Base-by-base conservation (phyloP, 345 rosid genomes). In the Dipteronia sinensis region DNA sequence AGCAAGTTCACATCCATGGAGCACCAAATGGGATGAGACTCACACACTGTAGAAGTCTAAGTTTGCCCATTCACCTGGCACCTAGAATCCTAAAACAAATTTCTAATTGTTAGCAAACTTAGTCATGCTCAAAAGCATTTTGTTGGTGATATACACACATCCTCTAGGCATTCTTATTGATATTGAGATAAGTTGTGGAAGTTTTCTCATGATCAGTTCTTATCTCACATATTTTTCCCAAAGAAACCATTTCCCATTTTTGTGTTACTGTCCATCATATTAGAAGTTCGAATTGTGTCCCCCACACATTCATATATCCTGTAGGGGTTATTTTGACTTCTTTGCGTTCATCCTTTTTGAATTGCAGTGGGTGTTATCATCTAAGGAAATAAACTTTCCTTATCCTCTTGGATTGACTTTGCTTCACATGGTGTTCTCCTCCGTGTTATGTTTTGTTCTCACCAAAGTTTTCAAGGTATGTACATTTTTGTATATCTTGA, bases 361-460 rank as follows among this genome's bases (percentile, higher is more conserved):
- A 22, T 6, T 85, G 93, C 95, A 95, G 97, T 95, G 97, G 98
- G 97, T 93, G 79, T 85, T 95, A 85, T 95, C 99, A 77, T 95
- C 99, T 20, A 92, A 92, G 89, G 99, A 95, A 84, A 92, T 95
- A 4, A 95, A 95, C 81, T 95, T 95, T 67, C 98, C 99, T 73
- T 93, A 92, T 81, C 99, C 98, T 61, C 99, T 95, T 78, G 98
- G 94, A 46, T 87, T 95, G 91, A 93, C 99, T 82, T 90, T 95
- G 55, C 97, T 93, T 74, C 98, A 95, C 86, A 95, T 95, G 99
- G 83, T 87, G 61, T 93, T 93, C 86, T 95, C 98, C 61, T 92
- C 99, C 23, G 86, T 91, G 31, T 81, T 95, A 79, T 95, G 99
- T 83, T 92, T 93, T 75, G n/a, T 90, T 46, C 86, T 93, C 78